These are phyloP conservation scores for Astrothelium macrocarpum DNA, from an alignment of 495 filamentous ascomycete species.

Conservation along the genomic window DNA sequence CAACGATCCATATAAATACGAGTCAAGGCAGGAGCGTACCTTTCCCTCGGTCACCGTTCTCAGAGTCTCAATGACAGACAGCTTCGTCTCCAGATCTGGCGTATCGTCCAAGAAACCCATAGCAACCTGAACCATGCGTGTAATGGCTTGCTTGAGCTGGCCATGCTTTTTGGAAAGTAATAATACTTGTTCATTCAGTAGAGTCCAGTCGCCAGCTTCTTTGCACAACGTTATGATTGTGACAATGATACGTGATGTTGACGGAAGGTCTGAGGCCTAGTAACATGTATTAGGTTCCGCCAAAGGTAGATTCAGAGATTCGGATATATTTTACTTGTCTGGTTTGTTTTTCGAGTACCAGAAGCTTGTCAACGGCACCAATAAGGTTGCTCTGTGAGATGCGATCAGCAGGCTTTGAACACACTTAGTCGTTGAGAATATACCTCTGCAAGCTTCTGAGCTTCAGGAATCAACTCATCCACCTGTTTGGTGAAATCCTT, in stretches of 20 bases:
- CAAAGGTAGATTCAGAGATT: neutral
- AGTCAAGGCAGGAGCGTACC: slow-evolving; percentile 35
- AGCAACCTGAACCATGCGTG: slow-evolving; percentile 95
- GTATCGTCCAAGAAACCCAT: slow-evolving; percentile 82
- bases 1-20: neutral
- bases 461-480: slow-evolving; percentile 82
- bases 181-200: slow-evolving; percentile 92
- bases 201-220: slow-evolving; percentile 77
- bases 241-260: slow-evolving; percentile 79
- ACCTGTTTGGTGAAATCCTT: slow-evolving; percentile 82
- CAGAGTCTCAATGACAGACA: slow-evolving; percentile 87
- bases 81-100: slow-evolving; percentile 72
- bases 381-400: slow-evolving; percentile 58
- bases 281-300: neutral
- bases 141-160: slow-evolving; percentile 96
- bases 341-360: slow-evolving; percentile 85
- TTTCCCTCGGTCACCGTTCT: slow-evolving; percentile 97
- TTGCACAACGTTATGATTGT: slow-evolving; percentile 90
- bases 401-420: slow-evolving; percentile 13
- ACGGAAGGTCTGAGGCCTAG: slow-evolving; percentile 87
- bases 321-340: slow-evolving; percentile 51
- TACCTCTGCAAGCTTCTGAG: slow-evolving; percentile 80
- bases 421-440: neutral
- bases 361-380: slow-evolving; percentile 85
- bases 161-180: slow-evolving; percentile 98